phyloP scores from a whole-genome alignment of 176 grass and related monocot genomes.

The Pontederia crassipes region DNA sequence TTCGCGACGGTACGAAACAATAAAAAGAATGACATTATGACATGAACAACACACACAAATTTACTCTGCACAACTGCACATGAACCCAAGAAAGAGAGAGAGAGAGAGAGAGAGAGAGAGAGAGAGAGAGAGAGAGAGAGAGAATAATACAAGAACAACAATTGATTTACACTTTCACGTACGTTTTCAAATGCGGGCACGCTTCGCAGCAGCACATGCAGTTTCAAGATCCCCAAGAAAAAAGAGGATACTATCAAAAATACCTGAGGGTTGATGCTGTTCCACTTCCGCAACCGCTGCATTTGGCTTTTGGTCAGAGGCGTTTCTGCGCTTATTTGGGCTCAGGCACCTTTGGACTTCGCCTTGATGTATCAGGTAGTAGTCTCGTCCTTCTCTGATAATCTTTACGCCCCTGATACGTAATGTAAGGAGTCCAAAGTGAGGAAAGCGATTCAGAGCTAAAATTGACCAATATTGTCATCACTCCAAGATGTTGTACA shows the following conservation, averaged over 20 bases:
- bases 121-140: too few species aligned
- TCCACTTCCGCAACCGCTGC: background rate
- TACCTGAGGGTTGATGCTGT: conserved; percentile 21
- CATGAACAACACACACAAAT: too few species aligned
- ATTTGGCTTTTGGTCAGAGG: background rate
- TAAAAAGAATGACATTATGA: too few species aligned
- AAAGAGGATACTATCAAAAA: conserved; percentile 67
- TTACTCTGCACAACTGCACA: too few species aligned
- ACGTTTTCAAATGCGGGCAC: conserved; percentile 21
- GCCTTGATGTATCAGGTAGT: conserved; percentile 83
- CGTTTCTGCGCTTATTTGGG: conserved; percentile 12
- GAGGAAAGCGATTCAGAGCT: background rate
- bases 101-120: too few species aligned
- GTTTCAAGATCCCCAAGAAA: conserved; percentile 82
- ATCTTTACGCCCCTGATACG: conserved; percentile 57
- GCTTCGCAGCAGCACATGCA: conserved; percentile 60
- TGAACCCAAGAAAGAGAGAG: too few species aligned
- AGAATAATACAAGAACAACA: too few species aligned
- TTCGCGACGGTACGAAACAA: too few species aligned
- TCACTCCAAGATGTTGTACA: too few species aligned
- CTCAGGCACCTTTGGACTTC: conserved; percentile 67
- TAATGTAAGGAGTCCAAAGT: background rate
- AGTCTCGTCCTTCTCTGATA: conserved; percentile 73
- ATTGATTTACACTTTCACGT: too few species aligned
- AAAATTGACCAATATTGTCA: too few species aligned